Percentiles rank a stretch among this genome's conserved stretches.
Conservation (phyloP, 1,284 basidiomycete species). For the Ceratobasidium sp. region DNA sequence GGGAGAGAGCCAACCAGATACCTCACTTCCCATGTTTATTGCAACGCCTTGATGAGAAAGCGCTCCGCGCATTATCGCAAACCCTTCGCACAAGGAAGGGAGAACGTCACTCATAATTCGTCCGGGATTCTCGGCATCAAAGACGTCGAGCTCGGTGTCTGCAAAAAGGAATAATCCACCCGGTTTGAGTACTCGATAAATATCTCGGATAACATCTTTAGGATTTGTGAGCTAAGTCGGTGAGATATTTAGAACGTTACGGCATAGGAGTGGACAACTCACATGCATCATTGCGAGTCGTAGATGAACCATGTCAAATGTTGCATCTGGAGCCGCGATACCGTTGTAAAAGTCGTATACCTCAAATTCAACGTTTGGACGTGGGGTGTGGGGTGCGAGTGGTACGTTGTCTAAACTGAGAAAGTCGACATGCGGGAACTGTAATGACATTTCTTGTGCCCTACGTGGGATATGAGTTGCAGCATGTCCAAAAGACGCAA, state of each 20-base stretch:
- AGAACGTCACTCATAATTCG: neutral
- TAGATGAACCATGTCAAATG: constrained; percentile 15
- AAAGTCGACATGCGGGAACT: constrained; percentile 16
- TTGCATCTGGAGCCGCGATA: neutral
- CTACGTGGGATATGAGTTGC: neutral
- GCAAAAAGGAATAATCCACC: constrained; percentile 19
- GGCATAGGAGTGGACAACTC: neutral
- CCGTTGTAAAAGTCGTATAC: constrained; percentile 17
- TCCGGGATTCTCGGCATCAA: neutral
- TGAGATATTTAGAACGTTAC: neutral
- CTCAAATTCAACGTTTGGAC: constrained; percentile 15
- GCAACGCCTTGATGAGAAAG: neutral
- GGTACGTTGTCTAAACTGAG: constrained; percentile 6
- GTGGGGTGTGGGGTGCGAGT: neutral
- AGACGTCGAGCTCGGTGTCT: constrained; percentile 5
- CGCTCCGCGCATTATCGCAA: neutral
- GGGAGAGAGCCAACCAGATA: constrained; percentile 1
- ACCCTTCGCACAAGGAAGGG: neutral
- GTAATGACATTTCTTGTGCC: constrained; percentile 10
- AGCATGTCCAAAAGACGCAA: neutral
- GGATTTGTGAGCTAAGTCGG: neutral
- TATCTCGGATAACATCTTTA: constrained; percentile 5
- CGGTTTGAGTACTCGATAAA: constrained; percentile 18
- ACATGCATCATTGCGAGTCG: constrained; percentile 13
- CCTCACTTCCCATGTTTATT: neutral